These are phyloP conservation scores for Candolleomyces efflorescens DNA, from an alignment of 768 basidiomycete genomes.

Conservation along the genomic window DNA sequence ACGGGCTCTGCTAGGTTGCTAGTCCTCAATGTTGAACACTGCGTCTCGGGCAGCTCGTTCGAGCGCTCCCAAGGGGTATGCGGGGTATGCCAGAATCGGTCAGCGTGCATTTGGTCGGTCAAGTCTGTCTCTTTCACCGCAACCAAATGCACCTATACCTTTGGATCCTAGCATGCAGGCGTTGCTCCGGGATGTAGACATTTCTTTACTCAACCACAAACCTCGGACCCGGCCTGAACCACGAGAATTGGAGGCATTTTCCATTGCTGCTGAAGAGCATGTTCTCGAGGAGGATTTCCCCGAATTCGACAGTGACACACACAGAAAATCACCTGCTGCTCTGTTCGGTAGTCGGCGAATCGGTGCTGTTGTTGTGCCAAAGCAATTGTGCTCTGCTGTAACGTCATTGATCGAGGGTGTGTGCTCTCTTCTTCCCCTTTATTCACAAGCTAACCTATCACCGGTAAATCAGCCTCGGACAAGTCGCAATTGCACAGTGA, in stretches of 20 bases:
- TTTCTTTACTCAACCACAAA: conserved; percentile 48
- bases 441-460: conserved; percentile 4
- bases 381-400: conserved; percentile 67
- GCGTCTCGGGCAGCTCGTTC: conserved; percentile 7
- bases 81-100: conserved; percentile 1
- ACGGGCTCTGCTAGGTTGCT: not conserved
- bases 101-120: conserved; percentile 7
- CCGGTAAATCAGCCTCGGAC: conserved; percentile 45
- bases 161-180: conserved; percentile 64
- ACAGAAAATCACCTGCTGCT: conserved; percentile 77
- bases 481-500: conserved; percentile 64
- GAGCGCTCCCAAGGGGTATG: conserved; percentile 4
- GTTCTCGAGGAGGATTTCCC: conserved; percentile 10
- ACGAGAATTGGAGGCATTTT: conserved; percentile 55
- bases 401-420: conserved; percentile 63
- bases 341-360: conserved; percentile 71
- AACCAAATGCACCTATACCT: conserved; percentile 56
- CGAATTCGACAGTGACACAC: conserved; percentile 27
- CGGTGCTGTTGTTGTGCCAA: conserved; percentile 68
- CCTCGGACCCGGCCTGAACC: conserved; percentile 19
- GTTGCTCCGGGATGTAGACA: conserved; percentile 64
- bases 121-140: conserved; percentile 12
- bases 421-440: conserved; percentile 11
- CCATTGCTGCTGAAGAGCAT: conserved; percentile 30
- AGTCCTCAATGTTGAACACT: conserved; percentile 2